Base-by-base conservation (phyloP, 1,139 yeast genomes). In the Protomyces pachydermus region DNA sequence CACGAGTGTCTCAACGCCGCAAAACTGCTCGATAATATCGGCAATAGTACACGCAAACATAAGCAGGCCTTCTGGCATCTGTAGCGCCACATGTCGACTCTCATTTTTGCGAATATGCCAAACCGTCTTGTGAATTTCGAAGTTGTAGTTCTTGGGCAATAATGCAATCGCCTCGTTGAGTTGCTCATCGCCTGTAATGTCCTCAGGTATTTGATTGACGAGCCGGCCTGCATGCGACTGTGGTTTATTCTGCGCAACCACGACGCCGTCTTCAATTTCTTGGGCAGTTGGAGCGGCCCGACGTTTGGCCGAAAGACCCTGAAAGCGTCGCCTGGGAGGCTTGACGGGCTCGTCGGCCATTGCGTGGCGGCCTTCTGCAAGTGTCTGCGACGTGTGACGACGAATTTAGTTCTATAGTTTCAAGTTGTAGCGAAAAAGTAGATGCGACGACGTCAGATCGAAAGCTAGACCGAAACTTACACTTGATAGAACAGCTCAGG, bases 11-110 rank as follows among this genome's bases (percentile, higher is more conserved):
- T 91, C 97, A 60, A 87, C 93, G 5, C 78, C 77, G 72, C 97
- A 91, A 71, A 93, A 68, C 74, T 91, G 97, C 72, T 91, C 97
- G 48, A 93, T 74, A 37, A 93, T 93, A 74, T 93, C 99, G 1
- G 96, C 81, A 20, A 93, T 84, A 53, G 93, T 82, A 68, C 95
- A 81, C 0, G 98, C 86, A 74, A 91, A 93, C 2, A 93, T 87
- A 63, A 93, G 78, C 52, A 93, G 76, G 1, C 99, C 99, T 75
- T 93, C 99, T 0, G 99, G 99, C 96, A 93, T 88, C 72, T 93
- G 99, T 45, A 93, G 76, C 0, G 97, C 97, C 8, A 95, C 97
- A 57, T 86, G 76, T 70, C 82, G 87, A 35, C 96, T 91, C 39
- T 77, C 76, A 67, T 82, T 80, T 73, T 89, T 89, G 53, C 83